Evolutionary conservation across 1,284 basidiomycete genomes (phyloP), one percentile per base, ranked within the genome.

Genomic region (Tylopilus sp.): DNA sequence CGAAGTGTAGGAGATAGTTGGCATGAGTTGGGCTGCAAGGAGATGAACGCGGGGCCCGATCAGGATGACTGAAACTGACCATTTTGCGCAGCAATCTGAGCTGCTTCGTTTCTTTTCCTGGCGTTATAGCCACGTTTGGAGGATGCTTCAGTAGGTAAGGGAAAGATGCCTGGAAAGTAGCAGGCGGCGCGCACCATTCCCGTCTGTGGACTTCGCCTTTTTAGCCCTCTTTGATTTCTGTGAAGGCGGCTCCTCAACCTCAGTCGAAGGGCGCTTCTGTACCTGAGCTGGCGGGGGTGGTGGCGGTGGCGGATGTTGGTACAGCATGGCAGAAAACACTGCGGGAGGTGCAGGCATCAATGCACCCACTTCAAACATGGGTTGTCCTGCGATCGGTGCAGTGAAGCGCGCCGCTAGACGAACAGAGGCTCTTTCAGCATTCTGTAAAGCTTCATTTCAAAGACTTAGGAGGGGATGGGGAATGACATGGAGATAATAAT

Each of bases 81-180:
- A 57, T 77, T 78, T 58, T 78, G 75, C 42, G 76, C 75, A 46
- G 73, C 72, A 59, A 78, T 77, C 57, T 81, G 76, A 1, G 78
- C 81, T 19, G 79, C 78, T 52, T 86, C 84, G 49, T 66, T 80
- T 52, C 84, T 81, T 65, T 85, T 86, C 71, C 81, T 84, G 50
- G 79, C 71, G 52, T 74, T 82, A 57, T 81, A 81, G 37, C 81
- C 82, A 55, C 84, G 77, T 65, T 81, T 81, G 33, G 81, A 79
- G 44, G 74, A 63, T 31, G 68, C 78, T 70, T 58, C 23, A 53
- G 40, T 54, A 44, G 41, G 52, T 60, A 43, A 59, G 53, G 47
- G 55, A 49, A 35, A 25, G 49, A 29, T 29, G 42, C 7, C 55
- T 10, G 48, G 28, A 43, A 43, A 48, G 43, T 18, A 16, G 34